Evolutionary conservation across 441 rosid species (phyloP), one percentile per base, ranked within the genome.

Genomic region (Sinapis alba): DNA sequence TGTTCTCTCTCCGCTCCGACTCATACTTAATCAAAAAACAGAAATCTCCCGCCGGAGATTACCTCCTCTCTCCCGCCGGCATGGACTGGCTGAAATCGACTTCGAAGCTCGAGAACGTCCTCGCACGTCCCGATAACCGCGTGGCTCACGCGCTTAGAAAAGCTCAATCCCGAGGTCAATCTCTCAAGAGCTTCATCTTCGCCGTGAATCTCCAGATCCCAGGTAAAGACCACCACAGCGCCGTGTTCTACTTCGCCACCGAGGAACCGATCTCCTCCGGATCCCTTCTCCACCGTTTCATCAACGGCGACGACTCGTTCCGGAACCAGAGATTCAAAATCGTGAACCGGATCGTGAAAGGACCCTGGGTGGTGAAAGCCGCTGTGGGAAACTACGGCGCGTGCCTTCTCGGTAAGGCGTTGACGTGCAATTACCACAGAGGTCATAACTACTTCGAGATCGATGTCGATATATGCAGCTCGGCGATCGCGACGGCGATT

Each of bases 131-230:
- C 30, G 98, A 92, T 58, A 94, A 92, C 28, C 97, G 98, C 63
- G 88, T 92, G 7, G 74, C 89, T 15, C 70, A 67, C 68, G 90
- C 97, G 56, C 90, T 94, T 12, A 76, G 56, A 34, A 80, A 72
- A 41, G 86, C 90, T 2, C 93, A 94, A 26, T 79, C 95, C 0
- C 72, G 66, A 0, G 92, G 92, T 4, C 73, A 76, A 56, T 89
- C 98, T 7, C 71, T 81, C 3, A 94, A 94, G 80, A 79, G 86
- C 76, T 92, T 92, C 75, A 23, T 94, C 61, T 83, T 94, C 78
- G 98, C 96, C 3, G 88, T 94, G 30, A 94, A 92, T 79, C 87
- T 94, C 34, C 98, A 94, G 79, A 85, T 94, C 51, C 97, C 97
- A 0, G 97, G 97, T 2, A 94, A 92, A 51, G 98, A 94, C 16